Conservation (phyloP, 345 rosid species). For the Gynandropsis gynandra region DNA sequence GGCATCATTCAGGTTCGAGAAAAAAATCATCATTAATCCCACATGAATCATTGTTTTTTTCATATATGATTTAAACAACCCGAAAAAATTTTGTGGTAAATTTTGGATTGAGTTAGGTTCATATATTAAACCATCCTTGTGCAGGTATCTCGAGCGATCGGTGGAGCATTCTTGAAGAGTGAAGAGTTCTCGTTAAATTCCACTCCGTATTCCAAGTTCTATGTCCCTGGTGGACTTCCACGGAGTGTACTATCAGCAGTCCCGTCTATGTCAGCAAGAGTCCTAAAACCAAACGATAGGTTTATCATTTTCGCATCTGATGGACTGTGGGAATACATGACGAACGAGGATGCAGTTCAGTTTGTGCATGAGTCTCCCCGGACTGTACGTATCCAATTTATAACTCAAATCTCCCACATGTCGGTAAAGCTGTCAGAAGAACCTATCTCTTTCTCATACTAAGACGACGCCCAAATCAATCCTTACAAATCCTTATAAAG, state of each 20-base stretch:
- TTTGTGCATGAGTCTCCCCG: constrained; percentile 60
- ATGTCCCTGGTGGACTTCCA: constrained; percentile 60
- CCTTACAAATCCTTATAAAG: too few relatives aligned
- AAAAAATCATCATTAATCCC: constrained; percentile 8
- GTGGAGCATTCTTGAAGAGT: constrained; percentile 89
- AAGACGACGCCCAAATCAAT: too few relatives aligned
- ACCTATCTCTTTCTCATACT: too few relatives aligned
- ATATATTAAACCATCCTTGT: constrained; percentile 6
- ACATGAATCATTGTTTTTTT: not conserved
- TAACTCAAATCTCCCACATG: too few relatives aligned
- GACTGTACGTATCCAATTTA: constrained; percentile 64
- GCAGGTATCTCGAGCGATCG: constrained; percentile 91
- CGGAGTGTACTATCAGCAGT: constrained; percentile 80
- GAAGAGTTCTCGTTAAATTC: constrained; percentile 83
- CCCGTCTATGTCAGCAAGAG: constrained; percentile 58
- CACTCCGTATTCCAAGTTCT: constrained; percentile 81
- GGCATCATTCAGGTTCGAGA: constrained; percentile 91
- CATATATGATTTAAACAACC: too few relatives aligned
- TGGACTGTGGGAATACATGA: constrained; percentile 86
- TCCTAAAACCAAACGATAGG: constrained; percentile 51
- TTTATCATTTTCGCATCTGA: constrained; percentile 93
- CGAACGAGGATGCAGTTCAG: constrained; percentile 82
- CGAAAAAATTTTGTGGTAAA: not conserved
- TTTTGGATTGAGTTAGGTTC: not conserved
- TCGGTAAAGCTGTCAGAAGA: too few relatives aligned